Evolutionary conservation across 352 stramenopile genomes (phyloP), one percentile per base, ranked within the genome.

Genomic region (Phytophthora rubi): DNA sequence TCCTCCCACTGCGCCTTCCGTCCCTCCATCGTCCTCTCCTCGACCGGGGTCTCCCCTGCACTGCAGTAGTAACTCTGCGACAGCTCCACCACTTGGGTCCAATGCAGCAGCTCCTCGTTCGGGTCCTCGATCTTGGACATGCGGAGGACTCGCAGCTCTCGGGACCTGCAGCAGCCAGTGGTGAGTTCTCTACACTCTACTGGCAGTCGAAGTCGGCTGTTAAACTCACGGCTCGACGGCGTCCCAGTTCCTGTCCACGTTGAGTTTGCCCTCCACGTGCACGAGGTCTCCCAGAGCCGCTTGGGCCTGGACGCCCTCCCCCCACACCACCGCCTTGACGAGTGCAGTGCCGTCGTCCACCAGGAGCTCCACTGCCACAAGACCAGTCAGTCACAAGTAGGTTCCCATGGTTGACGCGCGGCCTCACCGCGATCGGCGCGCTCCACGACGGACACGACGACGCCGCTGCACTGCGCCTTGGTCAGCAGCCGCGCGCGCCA

Each of bases 91-190:
- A 83, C 77, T 47, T 91, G 75, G 15, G 75, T 42, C 88, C 88
- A 95, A 53, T 94, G 76, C 30, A 93, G 70, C 33, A 90, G n/a
- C 53, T 95, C 88, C 66, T 91, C 81, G 55, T 95, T 94, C 21
- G 86, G 71, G 42, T 95, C 85, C 3, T 72, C 59, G 2, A 93
- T 49, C 26, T 75, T 79, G 30, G 61, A 68, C 33, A 92, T 81
- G 18, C 79, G 77, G 16, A 80, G 58, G 6, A 92, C 71, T 44
- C 87, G 83, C 28, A 94, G 68, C 68, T 94, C 87, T 23, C 86
- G 77, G 3, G 58, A 55, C 5, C 80, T 86, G 9, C 49, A 37
- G n/a, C 39, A 47, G 4, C 4, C 12, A 18, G 7, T 32, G n/a
- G 30, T 61, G n/a, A 60, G 18, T 3, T 21, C 21, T 51, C 18